A percentile compares a stretch with the other conserved stretches of the same genome.
Conservation (phyloP, 1,284 basidiomycete species). For the Malassezia dermatis region DNA sequence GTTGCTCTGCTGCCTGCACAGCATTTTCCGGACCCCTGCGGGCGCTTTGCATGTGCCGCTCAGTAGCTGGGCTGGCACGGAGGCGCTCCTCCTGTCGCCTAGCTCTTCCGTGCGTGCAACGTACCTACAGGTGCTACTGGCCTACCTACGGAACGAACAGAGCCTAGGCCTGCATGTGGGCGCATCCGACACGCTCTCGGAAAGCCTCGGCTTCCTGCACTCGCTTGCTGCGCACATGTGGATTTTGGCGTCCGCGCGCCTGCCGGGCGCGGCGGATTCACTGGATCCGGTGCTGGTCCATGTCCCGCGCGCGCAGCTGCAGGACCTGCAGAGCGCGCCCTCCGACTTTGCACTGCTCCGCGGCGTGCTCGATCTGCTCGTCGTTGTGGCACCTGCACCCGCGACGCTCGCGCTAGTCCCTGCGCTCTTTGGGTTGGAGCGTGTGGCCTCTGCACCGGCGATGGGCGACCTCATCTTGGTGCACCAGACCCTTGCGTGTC, state of each 20-base stretch:
- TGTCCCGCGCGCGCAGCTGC: slow-evolving; percentile 12
- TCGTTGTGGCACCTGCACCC: slow-evolving; percentile 61
- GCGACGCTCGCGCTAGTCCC: slow-evolving; percentile 68
- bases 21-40: slow-evolving; percentile 53
- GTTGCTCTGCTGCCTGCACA: slow-evolving; percentile 61
- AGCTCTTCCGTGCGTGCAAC: slow-evolving; percentile 7
- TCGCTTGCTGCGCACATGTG: slow-evolving; percentile 29
- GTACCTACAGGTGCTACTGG: slow-evolving; percentile 5
- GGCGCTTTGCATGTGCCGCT: slow-evolving; percentile 15
- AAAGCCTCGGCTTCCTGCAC: slow-evolving; percentile 29
- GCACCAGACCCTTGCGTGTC: slow-evolving; percentile 55
- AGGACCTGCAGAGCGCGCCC: slow-evolving; percentile 45
- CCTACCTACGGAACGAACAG: slow-evolving; percentile 14
- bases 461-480: slow-evolving; percentile 14
- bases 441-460: slow-evolving; percentile 45
- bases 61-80: slow-evolving; percentile 4
- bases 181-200: slow-evolving; percentile 10
- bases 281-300: slow-evolving; percentile 26
- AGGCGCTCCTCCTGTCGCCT: slow-evolving; percentile 6
- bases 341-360: slow-evolving; percentile 69
- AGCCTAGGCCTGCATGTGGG: not conserved
- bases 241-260: slow-evolving; percentile 5
- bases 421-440: slow-evolving; percentile 69
- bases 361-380: slow-evolving; percentile 60
- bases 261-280: slow-evolving; percentile 2